Base-by-base conservation (phyloP, 495 filamentous ascomycete genomes). In the Neurospora sp. region DNA sequence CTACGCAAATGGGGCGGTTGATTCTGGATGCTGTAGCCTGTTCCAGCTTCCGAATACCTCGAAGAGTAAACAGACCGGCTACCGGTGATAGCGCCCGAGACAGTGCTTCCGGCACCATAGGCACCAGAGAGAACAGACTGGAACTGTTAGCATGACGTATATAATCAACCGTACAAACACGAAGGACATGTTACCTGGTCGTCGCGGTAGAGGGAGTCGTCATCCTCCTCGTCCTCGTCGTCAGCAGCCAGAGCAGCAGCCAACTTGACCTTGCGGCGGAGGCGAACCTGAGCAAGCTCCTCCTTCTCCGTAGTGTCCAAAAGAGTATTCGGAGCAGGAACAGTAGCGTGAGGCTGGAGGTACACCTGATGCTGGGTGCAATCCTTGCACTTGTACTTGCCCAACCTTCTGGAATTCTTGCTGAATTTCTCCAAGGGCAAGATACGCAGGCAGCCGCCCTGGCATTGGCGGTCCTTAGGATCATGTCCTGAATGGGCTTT, bases 401-500 rank as follows among this genome's bases (percentile, higher is more conserved):
- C 83, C 2, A 79, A 80, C 23, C 84, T 82, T 0, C 89, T 84
- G 73, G 91, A 88, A 35, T 73, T 80, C 74, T 89, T 90, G 59
- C 87, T 86, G 77, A 92, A 93, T 0, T 82, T 78, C 0, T 87
- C 82, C 1, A 88, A 70, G 0, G 76, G 74, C 75, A 89, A 89
- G 37, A 76, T 76, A 39, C 81, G 69, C 18, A 78, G 77, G 74
- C 91, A 93, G 35, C 82, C 82, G 5, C 85, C 84, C 10, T 79
- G 10, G 77, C 85, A 87, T 16, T 77, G 69, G 2, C 80, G 23
- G 39, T 85, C 82, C 4, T 44, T 11, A 0, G 71, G 62, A 38
- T 42, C 39, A 9, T 62, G 27, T 35, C 35, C 41, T 0, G 66
- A 70, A 70, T 84, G 82, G 2, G 73, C 72, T 18, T 71, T 73